Base-by-base conservation (phyloP, 305 asterid species). In the Nicotiana rustica region DNA sequence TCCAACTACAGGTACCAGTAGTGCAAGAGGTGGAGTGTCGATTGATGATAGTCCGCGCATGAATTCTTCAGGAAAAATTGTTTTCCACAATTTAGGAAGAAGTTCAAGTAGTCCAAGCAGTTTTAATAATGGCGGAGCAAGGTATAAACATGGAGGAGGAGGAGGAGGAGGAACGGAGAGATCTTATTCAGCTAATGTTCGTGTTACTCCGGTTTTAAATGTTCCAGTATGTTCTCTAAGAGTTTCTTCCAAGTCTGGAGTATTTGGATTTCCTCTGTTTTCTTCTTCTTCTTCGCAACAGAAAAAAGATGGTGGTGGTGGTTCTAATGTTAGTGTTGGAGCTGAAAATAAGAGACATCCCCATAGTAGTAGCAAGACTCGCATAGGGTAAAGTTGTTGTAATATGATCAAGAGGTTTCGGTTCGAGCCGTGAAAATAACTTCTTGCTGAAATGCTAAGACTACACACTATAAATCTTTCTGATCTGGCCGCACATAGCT, bases 91-190 rank as follows among this genome's bases (percentile, higher is more conserved):
- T 82, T 81, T 95, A 88, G 98, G 92, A 87, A 88, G 98, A 85
- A 93, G 98, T 66, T 89, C 97, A 12, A 94, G 98, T 86, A 94
- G 96, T 81, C 98, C 98, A 9, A 92, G 97, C 87, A 89, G 88
- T 78, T 90, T 91, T 82, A 93, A 91, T 35, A 19, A 36, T 57
- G 59, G 70, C 10, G 97, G 93, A 21, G 92, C 91, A 0, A 85
- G 92, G 55, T 65, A 91, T 79, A 91, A 86, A 81, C 90, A 91
- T 35, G 79, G 79, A 6, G 61, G 61, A 55, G 91, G 93, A 1
- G 78, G 78, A 6, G 60, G 60, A 55, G 91, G 93, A 1, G 97
- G 97, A 31, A 90, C 92, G 91, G 98, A 95, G 90, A 86, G 99
- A 83, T 93, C 97, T 14, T 95, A 95, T 86, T 95, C 99, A 10